Evolutionary conservation across 2,329 filamentous ascomycete genomes (phyloP), one percentile per base, ranked within the genome.

Genomic region (Nigrospora oryzae): DNA sequence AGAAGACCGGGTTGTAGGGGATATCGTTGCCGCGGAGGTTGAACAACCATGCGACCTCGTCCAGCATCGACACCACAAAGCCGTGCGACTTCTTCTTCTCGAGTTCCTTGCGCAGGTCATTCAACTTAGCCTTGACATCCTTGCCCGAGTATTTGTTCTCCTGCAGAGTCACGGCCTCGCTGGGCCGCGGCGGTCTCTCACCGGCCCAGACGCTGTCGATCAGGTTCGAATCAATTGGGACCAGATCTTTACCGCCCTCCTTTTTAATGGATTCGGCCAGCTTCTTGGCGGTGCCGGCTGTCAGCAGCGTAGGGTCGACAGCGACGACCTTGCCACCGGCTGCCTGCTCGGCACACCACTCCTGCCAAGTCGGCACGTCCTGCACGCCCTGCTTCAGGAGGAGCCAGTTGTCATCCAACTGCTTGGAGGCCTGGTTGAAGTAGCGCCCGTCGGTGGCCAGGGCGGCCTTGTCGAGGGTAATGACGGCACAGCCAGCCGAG

Each of bases 21-120:
- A 98, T 97, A 61, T 97, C 93, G 63, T 77, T 93, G 55, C 93
- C 93, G 54, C 93, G 83, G 40, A 98, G 70, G 66, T 98, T 98
- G 71, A 96, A 96, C n/a, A 98, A 75, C 93, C 93, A 98, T 11
- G 93, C 93, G 56, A 96, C 81, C 65, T 98, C 93, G 58, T 98
- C 93, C 37, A 98, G 79, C 83, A 94, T 90, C 6, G 90, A 96
- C 38, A 97, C 80, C 40, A 97, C 81, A 54, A 97, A 89, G 1
- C 88, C 91, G 15, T 83, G 77, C 6, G 83, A 84, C 60, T 93
- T 93, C 68, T 87, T 94, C 73, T 93, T 95, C 49, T 87, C 83
- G 14, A 98, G 70, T 55, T 96, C 90, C 62, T 91, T 90, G n/a
- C 90, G 81, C 46, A 98, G 68, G 38, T 95, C 89, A 19, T 79